Evolutionary conservation across 306 rosid genomes (phyloP), one percentile per base, ranked within the genome.

Genomic region (Gynostemma pentaphyllum): DNA sequence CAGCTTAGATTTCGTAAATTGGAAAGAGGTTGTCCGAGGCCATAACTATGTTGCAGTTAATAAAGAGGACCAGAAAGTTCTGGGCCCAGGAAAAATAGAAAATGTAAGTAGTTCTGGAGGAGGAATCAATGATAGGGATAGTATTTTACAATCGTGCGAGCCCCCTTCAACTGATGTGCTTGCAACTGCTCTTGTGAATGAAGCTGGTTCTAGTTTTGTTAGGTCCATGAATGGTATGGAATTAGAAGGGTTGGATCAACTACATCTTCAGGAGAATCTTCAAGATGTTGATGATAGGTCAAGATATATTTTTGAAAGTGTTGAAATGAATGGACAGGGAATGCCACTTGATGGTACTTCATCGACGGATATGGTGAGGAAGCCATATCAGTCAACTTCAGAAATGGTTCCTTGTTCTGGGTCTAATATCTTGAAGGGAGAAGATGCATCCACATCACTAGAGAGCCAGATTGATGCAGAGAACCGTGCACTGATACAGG

Each of bases 381-480:
- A 52, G 52, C 39, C 16, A 13, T 70, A 65, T 64, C 50, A 65
- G 72, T 50, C 68, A 42, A 45, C 62, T 59, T 68, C 79, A 22
- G 66, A 44, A 34, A 37, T 2, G 47, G 28, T 32, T 36, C 70
- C 50, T 42, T 72, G 78, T 65, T 51, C 74, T 39, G 62, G 60
- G 49, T 66, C 82, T 52, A 68, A 69, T n/a, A 22, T 66, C 44
- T 44, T 69, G 44, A 16, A 47, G 36, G 67, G 67, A 61, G 79
- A 80, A 51, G 81, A 68, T 45, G 76, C 37, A 53, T 30, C 83
- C 12, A 27, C 44, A 26, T 71, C 87, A 13, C 68, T 88, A 45
- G 82, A 86, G 75, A 72, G 71, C 70, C 84, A 86, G 73, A 88
- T 92, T 73, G 90, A 88, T 77, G 78, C 72, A 2, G 95, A 92